phyloP scores from a whole-genome alignment of 441 rosid genomes.

The Jatropha multifida region DNA sequence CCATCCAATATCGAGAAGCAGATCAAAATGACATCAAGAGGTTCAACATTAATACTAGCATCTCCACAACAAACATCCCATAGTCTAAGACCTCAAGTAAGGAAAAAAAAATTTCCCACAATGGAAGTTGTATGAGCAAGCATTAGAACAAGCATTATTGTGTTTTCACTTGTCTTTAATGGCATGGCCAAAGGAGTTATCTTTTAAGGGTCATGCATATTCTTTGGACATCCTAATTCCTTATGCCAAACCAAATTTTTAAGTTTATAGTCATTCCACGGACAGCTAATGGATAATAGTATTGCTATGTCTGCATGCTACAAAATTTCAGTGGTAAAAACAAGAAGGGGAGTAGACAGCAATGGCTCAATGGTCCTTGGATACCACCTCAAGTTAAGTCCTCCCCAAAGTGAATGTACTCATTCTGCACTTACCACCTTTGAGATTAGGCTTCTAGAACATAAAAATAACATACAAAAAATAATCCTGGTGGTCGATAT shows the following conservation, averaged over 20 bases:
- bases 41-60: background rate
- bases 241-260: background rate
- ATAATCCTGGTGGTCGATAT: constrained; percentile 5
- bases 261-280: background rate
- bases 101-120: background rate
- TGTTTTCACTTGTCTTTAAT: constrained; percentile 2
- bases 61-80: background rate
- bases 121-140: background rate
- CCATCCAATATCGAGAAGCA: background rate
- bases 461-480: background rate
- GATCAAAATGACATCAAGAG: background rate
- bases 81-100: background rate
- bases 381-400: background rate
- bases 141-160: background rate
- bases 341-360: background rate
- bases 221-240: background rate
- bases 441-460: constrained; percentile 7
- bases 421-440: background rate
- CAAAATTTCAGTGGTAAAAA: background rate
- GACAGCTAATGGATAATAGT: background rate
- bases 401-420: background rate
- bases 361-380: background rate
- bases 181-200: constrained; percentile 1
- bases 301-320: background rate
- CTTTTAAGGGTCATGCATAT: constrained; percentile 3